Evolutionary conservation across 495 filamentous ascomycete species (phyloP), one percentile per base, ranked within the genome.

Genomic region (Aspergillus carlsbadensis): DNA sequence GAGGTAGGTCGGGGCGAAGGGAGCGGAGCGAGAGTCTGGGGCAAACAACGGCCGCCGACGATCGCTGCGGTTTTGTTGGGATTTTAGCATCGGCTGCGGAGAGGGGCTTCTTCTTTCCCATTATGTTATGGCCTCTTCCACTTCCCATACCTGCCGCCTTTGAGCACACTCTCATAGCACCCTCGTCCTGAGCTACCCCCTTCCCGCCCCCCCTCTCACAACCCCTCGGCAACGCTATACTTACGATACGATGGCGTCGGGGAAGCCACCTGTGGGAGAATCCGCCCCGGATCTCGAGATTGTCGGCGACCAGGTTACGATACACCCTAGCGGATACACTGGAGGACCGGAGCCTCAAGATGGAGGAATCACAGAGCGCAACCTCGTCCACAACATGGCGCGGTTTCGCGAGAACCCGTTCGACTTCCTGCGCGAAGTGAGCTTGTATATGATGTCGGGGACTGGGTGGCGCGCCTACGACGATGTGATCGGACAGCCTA

Each of bases 381-480:
- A 87, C 22, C 75, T 96, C 43, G 85, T 96, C 67, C 84, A 84
- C 68, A 82, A 90, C 59, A 90, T 92, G 82, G 87, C 87, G 29
- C 84, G 89, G 11, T 96, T 96, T 66, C 83, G 87, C 52, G 75
- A 80, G 59, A 81, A 83, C 37, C 86, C 83, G 14, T 70, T 86
- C 65, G 88, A 90, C 54, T 97, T 96, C 71, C 84, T 98, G 31
- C 88, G 92, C 54, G 93, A 98, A 76, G 87, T 98, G 56, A 90
- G 86, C 52, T 77, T 95, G 41, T 89, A 97, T 70, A 87, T 56
- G 54, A 56, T 96, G 59, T 90, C 87, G 5, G 94, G 94, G 49
- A 87, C 87, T 3, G 92, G 91, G 52, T 98, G 94, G 94, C 85
- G 94, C 50, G 88, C 87, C 57, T 98, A 98, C 77, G 90, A 97